phyloP scores from a whole-genome alignment of 805 yeast species.

The Priceomyces fermenticarens region DNA sequence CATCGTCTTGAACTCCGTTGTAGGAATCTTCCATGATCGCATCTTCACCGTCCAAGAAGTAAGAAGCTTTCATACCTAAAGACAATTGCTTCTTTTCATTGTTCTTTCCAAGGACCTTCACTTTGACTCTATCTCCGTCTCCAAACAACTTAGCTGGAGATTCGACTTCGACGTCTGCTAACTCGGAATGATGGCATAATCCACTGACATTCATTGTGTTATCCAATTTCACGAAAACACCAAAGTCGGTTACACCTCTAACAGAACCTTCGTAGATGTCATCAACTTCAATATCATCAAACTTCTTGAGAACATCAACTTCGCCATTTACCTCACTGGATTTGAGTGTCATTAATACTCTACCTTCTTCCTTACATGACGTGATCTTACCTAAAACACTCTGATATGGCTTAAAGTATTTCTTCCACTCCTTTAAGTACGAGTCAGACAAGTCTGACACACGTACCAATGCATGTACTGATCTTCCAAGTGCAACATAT shows the following conservation, averaged over 20 bases:
- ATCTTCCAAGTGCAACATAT: conserved; percentile 71
- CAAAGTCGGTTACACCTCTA: conserved; percentile 76
- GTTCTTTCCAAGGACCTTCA: conserved; percentile 66
- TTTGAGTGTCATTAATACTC: conserved; percentile 74
- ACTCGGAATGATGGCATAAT: conserved; percentile 80
- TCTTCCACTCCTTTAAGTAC: conserved; percentile 85
- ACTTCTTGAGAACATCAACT: conserved; percentile 51
- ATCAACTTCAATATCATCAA: conserved; percentile 67
- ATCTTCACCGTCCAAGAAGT: conserved; percentile 47
- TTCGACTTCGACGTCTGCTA: conserved; percentile 65
- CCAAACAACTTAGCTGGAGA: conserved; percentile 68
- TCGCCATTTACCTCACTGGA: conserved; percentile 78
- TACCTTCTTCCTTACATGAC: conserved; percentile 57
- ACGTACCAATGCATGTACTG: conserved; percentile 74
- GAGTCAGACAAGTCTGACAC: conserved; percentile 79
- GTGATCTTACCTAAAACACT: conserved; percentile 71
- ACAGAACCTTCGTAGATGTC: conserved; percentile 76
- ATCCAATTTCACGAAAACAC: conserved; percentile 83
- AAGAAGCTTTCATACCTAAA: conserved; percentile 93
- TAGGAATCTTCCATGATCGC: conserved; percentile 10
- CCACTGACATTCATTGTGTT: conserved; percentile 77
- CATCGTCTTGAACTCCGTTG: conserved; percentile 10
- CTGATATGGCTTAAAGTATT: conserved; percentile 66
- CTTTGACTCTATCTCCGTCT: conserved; percentile 89
- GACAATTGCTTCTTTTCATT: conserved; percentile 69